Conservation (phyloP, 306 rosid genomes). For the Malus fusca region DNA sequence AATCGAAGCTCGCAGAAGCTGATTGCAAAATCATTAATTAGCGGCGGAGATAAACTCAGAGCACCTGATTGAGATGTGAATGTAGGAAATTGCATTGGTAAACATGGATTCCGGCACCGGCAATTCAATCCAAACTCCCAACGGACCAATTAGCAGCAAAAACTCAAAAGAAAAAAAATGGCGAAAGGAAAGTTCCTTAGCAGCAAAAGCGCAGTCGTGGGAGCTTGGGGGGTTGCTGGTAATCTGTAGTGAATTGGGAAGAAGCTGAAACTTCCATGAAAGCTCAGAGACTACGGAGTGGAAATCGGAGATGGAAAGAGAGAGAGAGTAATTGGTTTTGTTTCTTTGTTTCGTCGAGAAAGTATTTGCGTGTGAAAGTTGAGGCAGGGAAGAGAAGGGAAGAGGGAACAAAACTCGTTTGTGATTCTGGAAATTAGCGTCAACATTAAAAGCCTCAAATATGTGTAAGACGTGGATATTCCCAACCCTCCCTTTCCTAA, state of each 20-base stretch:
- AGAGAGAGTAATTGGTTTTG: background rate
- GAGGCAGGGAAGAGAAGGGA: background rate
- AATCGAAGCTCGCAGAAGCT: conserved; percentile 32
- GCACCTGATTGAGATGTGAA: background rate
- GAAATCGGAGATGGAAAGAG: background rate
- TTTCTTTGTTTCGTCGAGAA: background rate
- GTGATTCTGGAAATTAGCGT: background rate
- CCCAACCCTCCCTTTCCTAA: background rate
- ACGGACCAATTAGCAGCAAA: background rate
- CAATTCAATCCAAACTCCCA: background rate
- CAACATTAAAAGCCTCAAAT: conserved; percentile 43
- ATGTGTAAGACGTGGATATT: conserved; percentile 38
- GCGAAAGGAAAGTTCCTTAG: background rate
- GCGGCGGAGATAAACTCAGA: conserved; percentile 13
- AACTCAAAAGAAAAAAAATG: background rate
- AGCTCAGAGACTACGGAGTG: background rate
- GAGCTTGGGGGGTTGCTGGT: conserved; percentile 18
- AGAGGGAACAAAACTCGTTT: background rate
- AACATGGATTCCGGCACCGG: conserved; percentile 21
- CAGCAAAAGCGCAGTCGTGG: conserved; percentile 17
- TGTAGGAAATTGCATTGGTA: conserved; percentile 28
- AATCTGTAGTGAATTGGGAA: background rate
- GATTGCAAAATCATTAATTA: conserved; percentile 56
- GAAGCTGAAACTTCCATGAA: conserved; percentile 10
- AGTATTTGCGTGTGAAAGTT: background rate